Evolutionary conservation across 768 basidiomycete genomes (phyloP), one percentile per base, ranked within the genome.

Genomic region (Lactarius tabidus): DNA sequence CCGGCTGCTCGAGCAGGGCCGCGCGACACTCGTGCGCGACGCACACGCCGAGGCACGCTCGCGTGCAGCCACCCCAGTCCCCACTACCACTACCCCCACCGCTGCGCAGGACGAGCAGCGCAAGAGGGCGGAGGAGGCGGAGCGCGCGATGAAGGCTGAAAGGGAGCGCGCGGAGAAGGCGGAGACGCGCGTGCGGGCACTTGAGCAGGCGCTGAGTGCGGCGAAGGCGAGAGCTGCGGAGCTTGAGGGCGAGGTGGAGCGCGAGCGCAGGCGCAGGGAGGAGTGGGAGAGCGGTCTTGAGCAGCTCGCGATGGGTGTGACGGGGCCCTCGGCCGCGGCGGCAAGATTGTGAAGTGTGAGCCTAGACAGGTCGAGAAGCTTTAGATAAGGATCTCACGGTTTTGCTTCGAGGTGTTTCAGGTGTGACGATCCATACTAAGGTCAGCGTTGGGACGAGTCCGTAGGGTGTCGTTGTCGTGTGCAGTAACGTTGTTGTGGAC

Each of bases 221-320:
- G 23, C 20, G 0, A 41, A 1, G 56, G 60, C n/a, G 56, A 57
- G 28, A 38, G 48, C 58, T 4, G 2, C 6, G 1, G 60, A 43
- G 56, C 55, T 66, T 2, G 65, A 62, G 55, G 39, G 20, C 1
- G 31, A 5, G 1, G 48, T 66, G 12, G 60, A 57, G 23, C 3
- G 60, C 12, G 65, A 66, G 38, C 31, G 39, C 60, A 51, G 26
- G 31, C 1, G 55, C 3, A 33, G 65, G 26, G 60, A 43, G 23
- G 65, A 66, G 48, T 62, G 48, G 60, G 65, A 62, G 60, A 29
- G 45, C 2, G 56, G 65, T 3, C 38, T 66, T 2, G 65, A 66
- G 60, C 54, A 29, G 31, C 60, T 66, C 56, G 64, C 59, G 41
- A 55, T 60, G 33, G 59, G 59, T 18, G 52, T n/a, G 56, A 10